Base-by-base conservation (phyloP, 2,329 filamentous ascomycete species). In the Myriosclerotinia curreyana region DNA sequence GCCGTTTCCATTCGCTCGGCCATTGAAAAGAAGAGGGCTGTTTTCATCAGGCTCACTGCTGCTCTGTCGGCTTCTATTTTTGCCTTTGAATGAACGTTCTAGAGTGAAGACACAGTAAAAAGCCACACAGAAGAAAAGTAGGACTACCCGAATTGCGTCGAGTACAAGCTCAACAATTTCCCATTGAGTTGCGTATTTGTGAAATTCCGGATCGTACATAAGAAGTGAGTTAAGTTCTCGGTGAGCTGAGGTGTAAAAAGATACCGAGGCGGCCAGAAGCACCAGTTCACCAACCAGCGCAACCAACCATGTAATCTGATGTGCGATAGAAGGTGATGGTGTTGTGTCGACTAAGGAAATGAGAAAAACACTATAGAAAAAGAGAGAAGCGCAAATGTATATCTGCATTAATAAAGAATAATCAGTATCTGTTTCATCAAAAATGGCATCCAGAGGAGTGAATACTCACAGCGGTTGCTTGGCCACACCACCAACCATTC, bases 321-420 rank as follows among this genome's bases (percentile, higher is more conserved):
- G 92, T 61, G 91, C 87, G 54, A 87, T 80, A 58, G 88, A 93
- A 0, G 95, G 95, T 15, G 90, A 90, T 42, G 91, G 87, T 67
- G 85, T 86, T 73, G 89, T 90, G 76, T 97, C 93, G 72, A 96
- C 82, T 64, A 98, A 83, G 38, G 92, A 92, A 72, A 97, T 89
- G 69, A 96, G 83, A 69, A 96, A 84, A 70, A 96, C 87, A 58
- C 90, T 83, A 79, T 96, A 95, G 68, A 95, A 86, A 80, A 96
- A 96, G 69, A 92, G 89, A 52, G 91, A 89, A 62, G 89, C 91
- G 64, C 91, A 84, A 68, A 96, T 81, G 76, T 96, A 96, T 73
- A 96, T 88, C 92, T 96, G 72, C 59, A 38, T 63, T 31, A 60
- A 49, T 31, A 60, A 49, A 65, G 67, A 44, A 61, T 34, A 42